Base-by-base conservation (phyloP, 208 protist genomes). In the Vickermania ingenoplastis region DNA sequence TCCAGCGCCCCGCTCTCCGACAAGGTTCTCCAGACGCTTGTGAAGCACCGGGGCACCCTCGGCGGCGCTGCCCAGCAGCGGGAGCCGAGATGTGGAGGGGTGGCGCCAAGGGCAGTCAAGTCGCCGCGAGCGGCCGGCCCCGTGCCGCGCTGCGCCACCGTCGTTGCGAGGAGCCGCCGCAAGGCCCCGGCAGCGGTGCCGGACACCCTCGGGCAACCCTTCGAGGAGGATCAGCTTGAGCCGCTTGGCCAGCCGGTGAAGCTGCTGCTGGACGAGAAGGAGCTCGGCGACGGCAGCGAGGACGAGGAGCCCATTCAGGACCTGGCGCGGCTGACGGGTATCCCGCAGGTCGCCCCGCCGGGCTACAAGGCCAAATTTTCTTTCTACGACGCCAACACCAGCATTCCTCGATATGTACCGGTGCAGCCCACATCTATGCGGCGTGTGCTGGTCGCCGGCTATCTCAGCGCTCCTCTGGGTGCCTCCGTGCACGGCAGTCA, bases 331-430 rank as follows among this genome's bases (percentile, higher is more conserved):
- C 22, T 24, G 13, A 75, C 62, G 30, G 5, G 36, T 5, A 79
- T 88, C 41, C 81, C 77, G 21, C 28, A 26, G 3, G 41, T 23
- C 30, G 77, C 73, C 31, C 77, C 77, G 2, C 25, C 55, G 41
- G 68, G 65, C 57, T 88, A 88, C 55, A 55, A 70, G 23, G 57
- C 71, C 3, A 71, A 69, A 30, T 88, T 81, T 61, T 71, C 74
- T 1, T 11, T 81, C 14, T 57, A 69, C 41, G 81, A 88, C 30
- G 60, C 52, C 21, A 22, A 25, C 41, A 82, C 73, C 28, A 27
- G 56, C 27, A 81, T 88, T 53, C 81, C 81, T 13, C 52, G 67
- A 11, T 63, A 48, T 21, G 11, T 23, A 30, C 41, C 53, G 5
- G 3, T 26, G 53, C 52, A 49, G 28, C 51, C 0, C 55, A n/a